Conservation (phyloP, 1,284 basidiomycete species). For the Athelia sp. region DNA sequence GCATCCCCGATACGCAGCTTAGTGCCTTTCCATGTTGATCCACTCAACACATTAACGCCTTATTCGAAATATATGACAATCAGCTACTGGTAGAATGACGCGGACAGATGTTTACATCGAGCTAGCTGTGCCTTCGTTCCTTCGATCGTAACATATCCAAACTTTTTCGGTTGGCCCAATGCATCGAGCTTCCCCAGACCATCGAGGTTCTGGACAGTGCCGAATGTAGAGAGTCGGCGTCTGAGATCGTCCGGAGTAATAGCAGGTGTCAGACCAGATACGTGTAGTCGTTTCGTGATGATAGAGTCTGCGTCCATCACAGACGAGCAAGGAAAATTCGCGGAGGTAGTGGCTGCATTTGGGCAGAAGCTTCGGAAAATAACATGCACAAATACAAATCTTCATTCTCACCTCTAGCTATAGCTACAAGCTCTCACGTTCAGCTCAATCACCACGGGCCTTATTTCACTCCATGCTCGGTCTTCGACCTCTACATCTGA, state of each 20-base stretch:
- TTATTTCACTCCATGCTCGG: no score
- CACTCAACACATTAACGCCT: conserved; percentile 74
- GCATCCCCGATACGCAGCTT: conserved; percentile 78
- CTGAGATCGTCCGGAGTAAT: conserved; percentile 56
- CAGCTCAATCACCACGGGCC: no score
- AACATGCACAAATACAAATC: no score
- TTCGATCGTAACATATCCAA: conserved; percentile 70
- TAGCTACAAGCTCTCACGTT: no score
- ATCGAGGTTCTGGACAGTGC: conserved; percentile 60
- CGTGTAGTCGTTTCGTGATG: conserved; percentile 59
- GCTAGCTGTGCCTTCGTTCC: conserved; percentile 53
- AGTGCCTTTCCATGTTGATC: conserved; percentile 79
- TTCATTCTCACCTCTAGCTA: no score
- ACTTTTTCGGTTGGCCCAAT: conserved; percentile 61
- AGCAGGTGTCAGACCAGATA: conserved; percentile 68
- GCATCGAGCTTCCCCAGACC: conserved; percentile 63
- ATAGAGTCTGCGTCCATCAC: conserved; percentile 26
- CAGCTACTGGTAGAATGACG: conserved; percentile 1
- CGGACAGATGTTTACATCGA: conserved; percentile 57
- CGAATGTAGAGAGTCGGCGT: conserved; percentile 58
- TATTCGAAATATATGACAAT: conserved; percentile 4
- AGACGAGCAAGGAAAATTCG: not conserved
- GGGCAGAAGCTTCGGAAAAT: no score
- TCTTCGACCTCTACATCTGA: no score
- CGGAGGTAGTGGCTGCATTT: no score